phyloP scores from a whole-genome alignment of 2,329 filamentous ascomycete genomes.

The Phialophora macrospora region DNA sequence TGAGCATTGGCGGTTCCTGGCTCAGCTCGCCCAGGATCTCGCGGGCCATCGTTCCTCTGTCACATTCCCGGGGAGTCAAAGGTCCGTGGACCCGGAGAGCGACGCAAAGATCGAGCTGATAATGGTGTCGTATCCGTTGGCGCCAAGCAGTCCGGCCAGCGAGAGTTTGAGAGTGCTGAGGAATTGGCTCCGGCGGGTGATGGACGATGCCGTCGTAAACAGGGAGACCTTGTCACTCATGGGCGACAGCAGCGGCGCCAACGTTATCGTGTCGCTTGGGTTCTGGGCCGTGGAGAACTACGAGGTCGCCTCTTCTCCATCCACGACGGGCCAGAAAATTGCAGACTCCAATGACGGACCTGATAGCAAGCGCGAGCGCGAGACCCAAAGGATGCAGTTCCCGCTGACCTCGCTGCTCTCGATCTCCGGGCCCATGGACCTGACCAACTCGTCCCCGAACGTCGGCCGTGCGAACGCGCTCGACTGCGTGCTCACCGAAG shows the following conservation, averaged over 20 bases:
- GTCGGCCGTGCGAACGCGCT: slow-evolving; percentile 48
- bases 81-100: slow-evolving; percentile 1
- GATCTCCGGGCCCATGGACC: slow-evolving; percentile 58
- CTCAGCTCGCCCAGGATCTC: slow-evolving; percentile 52
- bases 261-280: slow-evolving; percentile 51
- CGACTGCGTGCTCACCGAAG: slow-evolving; percentile 58
- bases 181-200: slow-evolving; percentile 50
- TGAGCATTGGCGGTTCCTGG: slow-evolving; percentile 60
- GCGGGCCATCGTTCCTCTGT: slow-evolving; percentile 3
- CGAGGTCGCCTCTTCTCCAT: neutral
- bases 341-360: neutral
- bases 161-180: slow-evolving; percentile 55
- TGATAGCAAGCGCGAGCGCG: neutral
- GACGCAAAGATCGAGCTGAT: slow-evolving; percentile 48
- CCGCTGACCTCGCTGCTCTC: slow-evolving; percentile 44
- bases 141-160: slow-evolving; percentile 58
- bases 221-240: slow-evolving; percentile 55
- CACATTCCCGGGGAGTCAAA: slow-evolving; percentile 3
- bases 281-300: slow-evolving; percentile 33
- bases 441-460: slow-evolving; percentile 53
- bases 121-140: slow-evolving; percentile 60
- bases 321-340: too few relatives aligned
- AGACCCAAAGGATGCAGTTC: slow-evolving; percentile 3
- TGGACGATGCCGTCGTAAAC: slow-evolving; percentile 47
- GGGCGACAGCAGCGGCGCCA: slow-evolving; percentile 63